These are phyloP conservation scores for Heterobasidion annosum DNA, from an alignment of 1,284 basidiomycete genomes.

Conservation along the genomic window DNA sequence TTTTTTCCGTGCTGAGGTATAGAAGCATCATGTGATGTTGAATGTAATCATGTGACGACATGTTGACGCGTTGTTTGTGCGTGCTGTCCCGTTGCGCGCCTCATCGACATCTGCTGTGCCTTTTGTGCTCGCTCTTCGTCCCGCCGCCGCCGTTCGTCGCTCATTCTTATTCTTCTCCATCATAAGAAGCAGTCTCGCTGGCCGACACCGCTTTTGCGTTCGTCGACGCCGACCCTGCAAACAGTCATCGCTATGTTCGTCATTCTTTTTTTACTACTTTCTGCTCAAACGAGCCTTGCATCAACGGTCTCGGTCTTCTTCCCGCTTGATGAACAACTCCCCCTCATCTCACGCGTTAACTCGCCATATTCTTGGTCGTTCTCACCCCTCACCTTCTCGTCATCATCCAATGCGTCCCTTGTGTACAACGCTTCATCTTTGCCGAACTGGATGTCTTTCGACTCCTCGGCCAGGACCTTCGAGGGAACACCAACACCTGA, in stretches of 20 bases:
- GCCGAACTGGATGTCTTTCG: constrained; percentile 61
- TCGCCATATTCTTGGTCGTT: constrained; percentile 58
- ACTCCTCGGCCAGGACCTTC: constrained; percentile 40
- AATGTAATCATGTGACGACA: neutral
- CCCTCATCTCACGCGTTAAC: constrained; percentile 51
- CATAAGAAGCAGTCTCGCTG: constrained; percentile 24
- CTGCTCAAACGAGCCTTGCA: constrained; percentile 22
- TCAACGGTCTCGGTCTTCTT: constrained; percentile 36
- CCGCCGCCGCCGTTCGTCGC: constrained; percentile 1
- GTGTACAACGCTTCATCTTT: constrained; percentile 39
- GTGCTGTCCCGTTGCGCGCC: neutral
- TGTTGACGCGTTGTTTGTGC: neutral
- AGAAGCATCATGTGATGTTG: neutral
- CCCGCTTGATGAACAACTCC: constrained; percentile 51
- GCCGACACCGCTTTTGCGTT: constrained; percentile 43
- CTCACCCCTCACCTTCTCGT: constrained; percentile 49
- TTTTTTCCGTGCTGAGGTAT: neutral
- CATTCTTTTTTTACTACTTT: constrained; percentile 45
- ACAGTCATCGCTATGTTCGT: constrained; percentile 52
- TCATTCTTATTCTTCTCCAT: neutral
- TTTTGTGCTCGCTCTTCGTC: constrained; percentile 1
- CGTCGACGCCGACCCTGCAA: constrained; percentile 30
- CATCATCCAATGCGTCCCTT: constrained; percentile 29
- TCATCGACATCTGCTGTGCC: neutral
- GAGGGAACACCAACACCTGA: constrained; percentile 44